These are phyloP conservation scores for Cercospora zeina DNA, from an alignment of 2,329 filamentous ascomycete genomes.

Conservation along the genomic window DNA sequence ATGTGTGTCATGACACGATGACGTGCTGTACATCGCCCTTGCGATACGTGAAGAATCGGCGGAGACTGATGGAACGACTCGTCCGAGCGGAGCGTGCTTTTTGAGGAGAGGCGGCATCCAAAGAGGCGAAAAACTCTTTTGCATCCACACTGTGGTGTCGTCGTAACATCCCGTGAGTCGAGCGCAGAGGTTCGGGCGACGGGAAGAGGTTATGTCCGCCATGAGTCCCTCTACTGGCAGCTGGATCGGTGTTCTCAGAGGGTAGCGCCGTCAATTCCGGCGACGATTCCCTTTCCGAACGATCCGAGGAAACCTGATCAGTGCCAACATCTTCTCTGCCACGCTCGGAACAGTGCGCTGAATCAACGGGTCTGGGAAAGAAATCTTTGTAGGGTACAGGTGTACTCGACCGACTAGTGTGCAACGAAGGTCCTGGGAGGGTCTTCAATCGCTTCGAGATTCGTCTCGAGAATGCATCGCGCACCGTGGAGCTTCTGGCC, in stretches of 20 bases:
- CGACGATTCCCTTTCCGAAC: constrained; percentile 14
- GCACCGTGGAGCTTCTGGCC: background rate
- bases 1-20: constrained; percentile 15
- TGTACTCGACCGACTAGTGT: constrained; percentile 8
- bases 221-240: constrained; percentile 2
- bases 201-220: constrained; percentile 27
- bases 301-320: constrained; percentile 7
- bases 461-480: constrained; percentile 35
- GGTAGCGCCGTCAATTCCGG: constrained; percentile 7
- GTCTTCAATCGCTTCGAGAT: constrained; percentile 35
- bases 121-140: constrained; percentile 15
- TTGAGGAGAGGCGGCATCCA: constrained; percentile 9
- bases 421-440: constrained; percentile 16
- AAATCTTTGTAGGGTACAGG: constrained; percentile 11
- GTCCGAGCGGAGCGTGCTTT: constrained; percentile 21
- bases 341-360: constrained; percentile 25
- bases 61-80: constrained; percentile 23
- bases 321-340: constrained; percentile 15
- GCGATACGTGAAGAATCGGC: constrained; percentile 21
- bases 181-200: constrained; percentile 21
- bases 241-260: background rate
- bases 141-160: constrained; percentile 18
- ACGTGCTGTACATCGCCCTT: constrained; percentile 20
- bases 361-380: constrained; percentile 22
- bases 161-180: constrained; percentile 8